A percentile compares a stretch with the other conserved stretches of the same genome.
phyloP scores from a whole-genome alignment of 352 stramenopile species.

The Saprolegnia parasitica region DNA sequence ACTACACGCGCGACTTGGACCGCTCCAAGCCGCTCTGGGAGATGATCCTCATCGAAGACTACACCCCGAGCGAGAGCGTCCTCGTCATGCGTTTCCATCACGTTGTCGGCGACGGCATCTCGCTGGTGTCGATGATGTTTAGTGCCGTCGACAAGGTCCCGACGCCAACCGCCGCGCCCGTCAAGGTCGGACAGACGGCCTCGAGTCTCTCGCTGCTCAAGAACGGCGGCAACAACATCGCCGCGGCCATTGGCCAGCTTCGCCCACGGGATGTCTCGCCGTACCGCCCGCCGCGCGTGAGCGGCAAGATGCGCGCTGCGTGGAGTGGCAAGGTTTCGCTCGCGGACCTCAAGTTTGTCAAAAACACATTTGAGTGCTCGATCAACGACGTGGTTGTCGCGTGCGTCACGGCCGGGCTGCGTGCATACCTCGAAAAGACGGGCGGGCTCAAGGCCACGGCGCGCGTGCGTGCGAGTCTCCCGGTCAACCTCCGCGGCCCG shows the following conservation, averaged over 20 bases:
- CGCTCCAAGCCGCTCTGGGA: background rate
- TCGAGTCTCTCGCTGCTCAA: background rate
- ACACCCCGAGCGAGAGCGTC: background rate
- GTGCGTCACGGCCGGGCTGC: background rate
- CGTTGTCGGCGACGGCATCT: background rate
- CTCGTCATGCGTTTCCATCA: background rate
- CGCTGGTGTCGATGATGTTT: background rate
- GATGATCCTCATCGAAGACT: background rate
- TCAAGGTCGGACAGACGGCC: background rate
- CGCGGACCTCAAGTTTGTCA: background rate
- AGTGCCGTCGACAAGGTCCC: background rate
- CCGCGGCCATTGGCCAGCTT: background rate
- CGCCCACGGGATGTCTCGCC: background rate
- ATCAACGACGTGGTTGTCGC: background rate
- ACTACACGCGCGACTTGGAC: background rate
- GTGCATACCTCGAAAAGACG: background rate
- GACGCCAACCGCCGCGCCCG: too few relatives aligned
- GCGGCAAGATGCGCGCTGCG: background rate
- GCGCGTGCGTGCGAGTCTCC: background rate
- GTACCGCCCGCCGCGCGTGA: background rate
- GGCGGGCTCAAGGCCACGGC: background rate
- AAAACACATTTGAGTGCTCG: background rate
- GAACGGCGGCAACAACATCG: background rate
- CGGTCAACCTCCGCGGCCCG: background rate
- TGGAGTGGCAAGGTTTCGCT: background rate